These are phyloP conservation scores for Chalciporus chontae DNA, from an alignment of 768 basidiomycete species.

Conservation along the genomic window DNA sequence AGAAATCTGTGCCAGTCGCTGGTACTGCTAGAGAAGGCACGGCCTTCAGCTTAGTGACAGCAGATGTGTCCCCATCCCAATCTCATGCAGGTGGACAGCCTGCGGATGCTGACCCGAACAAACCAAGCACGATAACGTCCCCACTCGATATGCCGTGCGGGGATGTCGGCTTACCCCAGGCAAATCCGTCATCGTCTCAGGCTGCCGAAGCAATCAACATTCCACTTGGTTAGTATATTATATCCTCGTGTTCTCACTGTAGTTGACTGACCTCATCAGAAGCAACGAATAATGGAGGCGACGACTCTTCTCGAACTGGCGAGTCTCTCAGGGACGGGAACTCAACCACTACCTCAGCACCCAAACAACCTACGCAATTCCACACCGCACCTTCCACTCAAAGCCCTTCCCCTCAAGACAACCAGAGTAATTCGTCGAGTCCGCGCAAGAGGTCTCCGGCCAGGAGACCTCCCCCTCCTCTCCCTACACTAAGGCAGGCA, in stretches of 20 bases:
- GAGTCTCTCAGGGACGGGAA: background rate
- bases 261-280: background rate
- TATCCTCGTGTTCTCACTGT: background rate
- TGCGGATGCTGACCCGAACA: background rate
- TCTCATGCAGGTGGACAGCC: background rate
- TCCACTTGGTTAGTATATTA: background rate
- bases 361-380: background rate
- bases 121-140: background rate
- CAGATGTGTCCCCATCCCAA: background rate
- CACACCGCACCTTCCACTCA: background rate
- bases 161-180: background rate
- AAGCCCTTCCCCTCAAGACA: background rate
- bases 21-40: background rate
- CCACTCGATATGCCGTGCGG: background rate
- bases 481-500: background rate
- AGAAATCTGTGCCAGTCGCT: background rate
- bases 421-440: background rate
- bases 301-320: background rate
- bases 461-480: background rate
- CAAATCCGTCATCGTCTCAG: background rate
- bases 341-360: background rate
- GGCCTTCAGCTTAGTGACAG: background rate
- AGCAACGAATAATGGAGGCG: background rate
- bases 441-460: background rate
- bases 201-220: background rate